A percentile compares a stretch with the other conserved stretches of the same genome.
phyloP scores from a whole-genome alignment of 768 basidiomycete genomes.

The Psilocybe azurescens region DNA sequence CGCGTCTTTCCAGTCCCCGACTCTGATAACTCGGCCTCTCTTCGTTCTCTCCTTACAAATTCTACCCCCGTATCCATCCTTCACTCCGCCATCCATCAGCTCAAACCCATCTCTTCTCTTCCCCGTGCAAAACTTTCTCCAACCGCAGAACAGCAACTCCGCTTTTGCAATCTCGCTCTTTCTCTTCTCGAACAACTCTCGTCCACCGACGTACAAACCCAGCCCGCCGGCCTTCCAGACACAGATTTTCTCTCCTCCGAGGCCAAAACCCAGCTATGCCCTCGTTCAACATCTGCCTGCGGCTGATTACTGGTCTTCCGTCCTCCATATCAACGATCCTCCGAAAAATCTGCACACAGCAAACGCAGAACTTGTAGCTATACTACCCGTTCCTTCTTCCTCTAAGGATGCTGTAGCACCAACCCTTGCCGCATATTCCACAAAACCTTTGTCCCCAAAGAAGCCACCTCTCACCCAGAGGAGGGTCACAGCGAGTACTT shows the following conservation, averaged over 20 bases:
- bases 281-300: conserved; percentile 80
- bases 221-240: conserved; percentile 46
- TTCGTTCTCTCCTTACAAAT: conserved; percentile 25
- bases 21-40: conserved; percentile 42
- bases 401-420: conserved; percentile 39
- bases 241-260: conserved; percentile 26
- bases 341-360: conserved; percentile 55
- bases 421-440: conserved; percentile 64
- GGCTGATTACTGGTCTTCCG: conserved; percentile 80
- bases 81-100: conserved; percentile 68
- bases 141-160: conserved; percentile 70
- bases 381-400: conserved; percentile 63
- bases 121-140: conserved; percentile 67
- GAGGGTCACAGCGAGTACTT: conserved; percentile 64
- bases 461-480: conserved; percentile 54
- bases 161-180: conserved; percentile 76
- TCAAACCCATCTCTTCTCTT: conserved; percentile 71
- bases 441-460: conserved; percentile 44
- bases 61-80: conserved; percentile 21
- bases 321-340: conserved; percentile 45
- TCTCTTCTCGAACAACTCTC: conserved; percentile 73
- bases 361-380: conserved; percentile 76
- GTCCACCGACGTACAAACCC: conserved; percentile 48
- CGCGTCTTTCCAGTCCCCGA: conserved; percentile 64
- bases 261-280: conserved; percentile 63